Evolutionary conservation across 352 stramenopile genomes (phyloP).

Genomic region (Globisporangium sylvaticum): DNA sequence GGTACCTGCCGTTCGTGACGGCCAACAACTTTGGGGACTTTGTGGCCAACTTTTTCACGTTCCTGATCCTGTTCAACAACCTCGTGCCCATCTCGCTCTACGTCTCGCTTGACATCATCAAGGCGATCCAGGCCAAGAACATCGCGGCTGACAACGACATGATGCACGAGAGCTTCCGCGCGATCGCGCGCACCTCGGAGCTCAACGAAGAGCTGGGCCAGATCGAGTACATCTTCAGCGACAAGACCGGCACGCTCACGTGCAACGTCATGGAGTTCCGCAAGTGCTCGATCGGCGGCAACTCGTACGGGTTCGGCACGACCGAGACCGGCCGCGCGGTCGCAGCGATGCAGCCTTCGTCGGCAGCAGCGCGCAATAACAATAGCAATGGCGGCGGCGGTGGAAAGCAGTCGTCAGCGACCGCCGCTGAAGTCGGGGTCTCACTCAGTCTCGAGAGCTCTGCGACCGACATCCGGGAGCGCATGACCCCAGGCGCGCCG

Average conservation of each 20-base stretch:
- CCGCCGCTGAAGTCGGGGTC: neutral
- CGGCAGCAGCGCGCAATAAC: neutral
- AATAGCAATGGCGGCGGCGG: neutral
- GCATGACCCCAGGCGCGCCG: neutral
- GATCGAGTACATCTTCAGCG: constrained; percentile 98
- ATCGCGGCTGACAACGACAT: constrained; percentile 65
- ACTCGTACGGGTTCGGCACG: constrained; percentile 82
- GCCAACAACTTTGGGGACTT: constrained; percentile 28
- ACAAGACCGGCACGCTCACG: constrained; percentile 99
- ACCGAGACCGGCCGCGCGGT: constrained; percentile 71
- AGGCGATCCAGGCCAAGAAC: constrained; percentile 76
- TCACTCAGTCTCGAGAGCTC: neutral
- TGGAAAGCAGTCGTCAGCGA: neutral
- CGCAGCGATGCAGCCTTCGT: constrained; percentile 12
- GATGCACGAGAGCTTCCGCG: constrained; percentile 79
- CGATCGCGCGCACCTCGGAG: constrained; percentile 83
- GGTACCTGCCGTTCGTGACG: constrained; percentile 42
- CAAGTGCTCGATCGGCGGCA: constrained; percentile 85
- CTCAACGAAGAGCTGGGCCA: constrained; percentile 93
- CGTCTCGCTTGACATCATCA: constrained; percentile 95
- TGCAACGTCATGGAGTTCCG: constrained; percentile 98
- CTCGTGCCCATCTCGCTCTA: constrained; percentile 98
- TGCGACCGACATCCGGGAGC: neutral
- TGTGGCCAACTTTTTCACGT: constrained; percentile 89
- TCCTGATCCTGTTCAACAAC: constrained; percentile 95